phyloP scores from a whole-genome alignment of 495 filamentous ascomycete genomes.

The Penicillium maclennaniae region DNA sequence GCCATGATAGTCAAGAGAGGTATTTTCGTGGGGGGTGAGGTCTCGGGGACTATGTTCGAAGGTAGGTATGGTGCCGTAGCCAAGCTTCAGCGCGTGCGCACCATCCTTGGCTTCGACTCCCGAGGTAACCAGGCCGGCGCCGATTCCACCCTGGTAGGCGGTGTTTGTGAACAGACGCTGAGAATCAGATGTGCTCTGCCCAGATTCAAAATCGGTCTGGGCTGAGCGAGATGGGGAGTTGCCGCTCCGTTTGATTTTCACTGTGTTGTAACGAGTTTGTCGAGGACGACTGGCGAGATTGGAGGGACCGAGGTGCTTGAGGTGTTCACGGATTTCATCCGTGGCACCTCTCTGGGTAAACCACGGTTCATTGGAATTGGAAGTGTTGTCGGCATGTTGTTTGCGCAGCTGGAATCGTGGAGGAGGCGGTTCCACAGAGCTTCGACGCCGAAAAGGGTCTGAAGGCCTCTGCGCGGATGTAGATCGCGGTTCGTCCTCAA shows the following conservation, averaged over 20 bases:
- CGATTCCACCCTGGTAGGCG: conserved; percentile 46
- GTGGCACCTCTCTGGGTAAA: conserved; percentile 39
- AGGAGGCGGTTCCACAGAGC: conserved; percentile 51
- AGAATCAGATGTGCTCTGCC: conserved; percentile 27
- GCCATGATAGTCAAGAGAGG: neutral
- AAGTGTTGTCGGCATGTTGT: conserved; percentile 25
- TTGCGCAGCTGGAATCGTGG: conserved; percentile 44
- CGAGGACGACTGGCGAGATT: conserved; percentile 84
- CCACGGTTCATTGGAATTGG: conserved; percentile 26
- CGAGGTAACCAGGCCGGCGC: conserved; percentile 46
- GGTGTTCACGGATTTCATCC: conserved; percentile 71
- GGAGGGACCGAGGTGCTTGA: conserved; percentile 88
- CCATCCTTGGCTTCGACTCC: conserved; percentile 63
- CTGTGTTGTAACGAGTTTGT: conserved; percentile 75
- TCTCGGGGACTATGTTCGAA: neutral
- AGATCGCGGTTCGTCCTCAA: conserved; percentile 29
- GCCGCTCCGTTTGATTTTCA: conserved; percentile 81
- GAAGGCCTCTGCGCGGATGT: conserved; percentile 9
- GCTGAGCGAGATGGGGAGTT: conserved; percentile 38
- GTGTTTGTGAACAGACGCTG: conserved; percentile 16
- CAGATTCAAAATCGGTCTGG: conserved; percentile 36
- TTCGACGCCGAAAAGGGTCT: conserved; percentile 27
- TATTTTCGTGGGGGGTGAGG: neutral
- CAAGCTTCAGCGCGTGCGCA: conserved; percentile 59
- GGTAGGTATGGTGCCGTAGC: conserved; percentile 58